phyloP scores from a whole-genome alignment of 1,284 basidiomycete genomes.

The Boletus subluridellus region DNA sequence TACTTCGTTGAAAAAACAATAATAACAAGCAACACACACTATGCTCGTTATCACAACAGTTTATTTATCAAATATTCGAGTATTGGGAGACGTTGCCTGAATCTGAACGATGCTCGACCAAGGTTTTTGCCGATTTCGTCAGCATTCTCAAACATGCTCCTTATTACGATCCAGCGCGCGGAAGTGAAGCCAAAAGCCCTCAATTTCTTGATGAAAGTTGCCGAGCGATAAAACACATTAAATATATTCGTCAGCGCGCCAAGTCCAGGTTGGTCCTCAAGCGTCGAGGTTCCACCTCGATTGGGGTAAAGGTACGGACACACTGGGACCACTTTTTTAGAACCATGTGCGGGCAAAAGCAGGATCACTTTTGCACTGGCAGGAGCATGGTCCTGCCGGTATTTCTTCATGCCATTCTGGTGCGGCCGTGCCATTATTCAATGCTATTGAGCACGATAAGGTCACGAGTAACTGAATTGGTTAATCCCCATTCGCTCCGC shows the following conservation, averaged over 20 bases:
- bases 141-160: too few relatives aligned
- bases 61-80: too few relatives aligned
- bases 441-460: neutral
- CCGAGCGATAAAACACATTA: neutral
- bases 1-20: too few relatives aligned
- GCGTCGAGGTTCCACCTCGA: neutral
- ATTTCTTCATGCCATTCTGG: too few relatives aligned
- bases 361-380: neutral
- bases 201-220: neutral
- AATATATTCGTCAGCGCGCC: neutral
- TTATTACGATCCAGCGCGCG: too few relatives aligned
- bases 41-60: too few relatives aligned
- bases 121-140: too few relatives aligned
- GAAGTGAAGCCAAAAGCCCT: neutral
- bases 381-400: neutral
- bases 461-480: neutral
- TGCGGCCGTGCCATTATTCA: neutral
- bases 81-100: too few relatives aligned
- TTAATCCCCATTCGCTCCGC: neutral
- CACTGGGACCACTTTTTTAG: neutral
- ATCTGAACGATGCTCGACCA: too few relatives aligned
- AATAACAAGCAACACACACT: too few relatives aligned
- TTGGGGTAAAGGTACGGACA: neutral
- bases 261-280: neutral
- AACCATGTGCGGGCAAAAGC: neutral